Conservation (phyloP, 768 basidiomycete species). For the Naganishia kalamii region DNA sequence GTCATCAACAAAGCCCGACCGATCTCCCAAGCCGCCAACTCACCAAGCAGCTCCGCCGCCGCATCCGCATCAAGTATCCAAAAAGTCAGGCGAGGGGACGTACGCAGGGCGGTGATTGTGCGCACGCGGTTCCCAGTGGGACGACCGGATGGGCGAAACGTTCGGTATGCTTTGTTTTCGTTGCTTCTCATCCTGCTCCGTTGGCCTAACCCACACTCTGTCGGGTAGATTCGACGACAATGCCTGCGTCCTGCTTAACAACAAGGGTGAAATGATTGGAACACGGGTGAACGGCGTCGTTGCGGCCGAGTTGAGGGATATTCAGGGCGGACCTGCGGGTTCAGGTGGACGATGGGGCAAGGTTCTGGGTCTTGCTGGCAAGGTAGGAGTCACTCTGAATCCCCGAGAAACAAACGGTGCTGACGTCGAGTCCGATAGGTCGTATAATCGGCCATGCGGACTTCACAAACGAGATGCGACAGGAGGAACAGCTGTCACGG, state of each 20-base stretch:
- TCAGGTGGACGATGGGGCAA: conserved; percentile 68
- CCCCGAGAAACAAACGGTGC: too few relatives aligned
- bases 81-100: conserved; percentile 88
- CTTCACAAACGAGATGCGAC: too few relatives aligned
- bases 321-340: conserved; percentile 49
- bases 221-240: conserved; percentile 78
- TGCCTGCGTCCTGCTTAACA: conserved; percentile 85
- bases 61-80: conserved; percentile 60
- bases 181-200: background rate
- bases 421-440: background rate
- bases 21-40: conserved; percentile 54
- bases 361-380: conserved; percentile 83
- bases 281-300: conserved; percentile 92
- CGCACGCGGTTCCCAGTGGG: conserved; percentile 79
- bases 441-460: too few relatives aligned
- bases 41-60: conserved; percentile 46
- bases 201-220: too few relatives aligned
- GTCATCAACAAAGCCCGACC: conserved; percentile 89
- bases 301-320: conserved; percentile 78
- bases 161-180: conserved; percentile 49
- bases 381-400: conserved; percentile 52
- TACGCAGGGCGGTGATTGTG: conserved; percentile 91
- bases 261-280: conserved; percentile 82
- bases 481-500: too few relatives aligned
- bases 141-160: conserved; percentile 76